Evolutionary conservation across 805 yeast species (phyloP).

Genomic region (Suhomyces canberraensis): DNA sequence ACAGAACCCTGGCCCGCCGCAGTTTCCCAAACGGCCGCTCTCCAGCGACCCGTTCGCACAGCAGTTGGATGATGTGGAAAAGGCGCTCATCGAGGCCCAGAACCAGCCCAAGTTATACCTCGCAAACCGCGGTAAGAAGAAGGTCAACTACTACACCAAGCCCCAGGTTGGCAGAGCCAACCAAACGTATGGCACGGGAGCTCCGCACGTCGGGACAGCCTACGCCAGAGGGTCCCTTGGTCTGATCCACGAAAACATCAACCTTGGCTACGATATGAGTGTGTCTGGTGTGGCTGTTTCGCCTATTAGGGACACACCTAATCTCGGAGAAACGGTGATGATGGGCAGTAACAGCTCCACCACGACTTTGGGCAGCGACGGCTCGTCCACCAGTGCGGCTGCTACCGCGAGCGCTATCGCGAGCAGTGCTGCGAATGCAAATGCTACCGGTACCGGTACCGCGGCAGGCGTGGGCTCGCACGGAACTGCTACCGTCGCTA

Average conservation of each 20-base stretch:
- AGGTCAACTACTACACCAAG: too few species aligned
- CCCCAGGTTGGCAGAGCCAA: too few species aligned
- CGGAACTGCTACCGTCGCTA: too few species aligned
- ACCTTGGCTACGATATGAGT: not conserved
- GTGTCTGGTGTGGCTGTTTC: not conserved
- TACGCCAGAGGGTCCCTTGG: not conserved
- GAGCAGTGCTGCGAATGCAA: too few species aligned
- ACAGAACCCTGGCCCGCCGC: not conserved
- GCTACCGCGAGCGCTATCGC: not conserved
- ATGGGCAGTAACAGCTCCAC: conserved; percentile 6
- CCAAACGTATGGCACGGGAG: too few species aligned
- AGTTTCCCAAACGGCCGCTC: conserved; percentile 23
- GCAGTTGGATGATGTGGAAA: conserved; percentile 33
- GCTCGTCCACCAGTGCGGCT: not conserved
- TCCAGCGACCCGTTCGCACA: conserved; percentile 29
- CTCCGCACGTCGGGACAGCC: not conserved
- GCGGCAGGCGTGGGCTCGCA: too few species aligned
- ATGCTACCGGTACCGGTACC: too few species aligned
- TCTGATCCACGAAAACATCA: not conserved
- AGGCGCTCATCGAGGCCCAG: conserved; percentile 29
- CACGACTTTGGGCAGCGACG: conserved; percentile 6
- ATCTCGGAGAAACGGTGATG: not conserved
- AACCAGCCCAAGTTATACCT: conserved; percentile 26
- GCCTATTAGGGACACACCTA: not conserved
- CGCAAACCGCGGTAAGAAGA: conserved; percentile 1